Percentiles rank a stretch among this genome's conserved stretches.
phyloP scores from a whole-genome alignment of 371 early-diverging fungal species.

The Dichotomocladium elegans region DNA sequence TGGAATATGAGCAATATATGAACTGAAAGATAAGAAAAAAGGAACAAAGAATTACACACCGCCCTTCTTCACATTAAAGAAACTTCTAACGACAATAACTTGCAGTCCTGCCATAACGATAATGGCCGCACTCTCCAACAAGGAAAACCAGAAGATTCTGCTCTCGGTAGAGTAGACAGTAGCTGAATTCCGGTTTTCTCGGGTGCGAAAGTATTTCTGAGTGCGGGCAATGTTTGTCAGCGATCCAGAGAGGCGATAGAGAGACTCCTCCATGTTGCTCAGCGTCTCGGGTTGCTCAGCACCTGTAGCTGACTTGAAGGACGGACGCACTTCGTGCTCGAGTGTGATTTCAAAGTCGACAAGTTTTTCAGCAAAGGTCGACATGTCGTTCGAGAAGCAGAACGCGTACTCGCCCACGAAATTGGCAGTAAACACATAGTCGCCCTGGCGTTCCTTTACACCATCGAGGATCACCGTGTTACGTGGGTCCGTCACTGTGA shows the following conservation, averaged over 20 bases:
- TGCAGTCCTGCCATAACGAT: constrained; percentile 79
- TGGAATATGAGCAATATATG: too few species aligned
- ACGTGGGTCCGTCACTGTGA: constrained; percentile 70
- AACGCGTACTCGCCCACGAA: constrained; percentile 84
- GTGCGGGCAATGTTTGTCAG: constrained; percentile 64
- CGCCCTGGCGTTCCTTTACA: constrained; percentile 84
- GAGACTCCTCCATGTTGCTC: constrained; percentile 65
- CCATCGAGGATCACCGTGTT: constrained; percentile 61
- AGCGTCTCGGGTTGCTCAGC: constrained; percentile 43
- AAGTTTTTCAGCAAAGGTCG: constrained; percentile 85
- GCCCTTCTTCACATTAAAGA: constrained; percentile 53
- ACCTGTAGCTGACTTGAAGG: constrained; percentile 5
- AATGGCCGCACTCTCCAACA: constrained; percentile 70
- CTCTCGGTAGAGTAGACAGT: constrained; percentile 81
- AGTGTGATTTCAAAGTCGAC: constrained; percentile 89
- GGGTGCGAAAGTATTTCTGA: constrained; percentile 80
- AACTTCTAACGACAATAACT: constrained; percentile 80
- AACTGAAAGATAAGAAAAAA: too few species aligned
- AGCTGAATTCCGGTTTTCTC: constrained; percentile 85
- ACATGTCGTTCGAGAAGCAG: constrained; percentile 90
- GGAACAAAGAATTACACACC: constrained; percentile 19
- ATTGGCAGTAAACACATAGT: constrained; percentile 83
- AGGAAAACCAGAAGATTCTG: constrained; percentile 87
- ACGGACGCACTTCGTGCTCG: constrained; percentile 72
- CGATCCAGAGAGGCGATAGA: constrained; percentile 51